These are phyloP conservation scores for Wickerhamomyces sydowiorum DNA, from an alignment of 805 yeast species.

Conservation along the genomic window DNA sequence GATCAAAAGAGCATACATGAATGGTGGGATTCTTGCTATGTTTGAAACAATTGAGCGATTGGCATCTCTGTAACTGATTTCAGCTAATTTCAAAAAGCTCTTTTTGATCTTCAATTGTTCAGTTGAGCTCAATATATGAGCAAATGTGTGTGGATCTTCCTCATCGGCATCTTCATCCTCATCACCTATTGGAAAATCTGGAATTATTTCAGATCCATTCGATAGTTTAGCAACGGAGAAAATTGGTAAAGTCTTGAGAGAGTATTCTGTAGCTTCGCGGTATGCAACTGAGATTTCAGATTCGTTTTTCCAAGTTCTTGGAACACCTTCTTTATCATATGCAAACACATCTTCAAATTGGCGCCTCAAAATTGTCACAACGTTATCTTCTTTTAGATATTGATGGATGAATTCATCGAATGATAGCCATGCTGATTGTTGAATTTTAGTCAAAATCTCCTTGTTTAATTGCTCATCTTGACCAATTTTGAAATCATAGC, in stretches of 20 bases:
- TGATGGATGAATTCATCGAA: constrained; percentile 57
- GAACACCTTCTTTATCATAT: constrained; percentile 78
- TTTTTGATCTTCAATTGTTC: constrained; percentile 52
- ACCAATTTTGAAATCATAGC: constrained; percentile 65
- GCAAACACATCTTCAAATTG: constrained; percentile 78
- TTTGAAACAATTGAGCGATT: constrained; percentile 79
- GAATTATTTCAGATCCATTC: constrained; percentile 51
- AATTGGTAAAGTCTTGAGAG: constrained; percentile 54
- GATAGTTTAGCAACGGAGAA: constrained; percentile 45
- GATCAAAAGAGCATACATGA: too few relatives aligned
- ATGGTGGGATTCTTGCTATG: constrained; percentile 76
- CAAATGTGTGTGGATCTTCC: constrained; percentile 39
- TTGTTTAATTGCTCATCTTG: constrained; percentile 37
- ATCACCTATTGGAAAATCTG: constrained; percentile 43
- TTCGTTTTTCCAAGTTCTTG: constrained; percentile 72
- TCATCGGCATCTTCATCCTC: constrained; percentile 32
- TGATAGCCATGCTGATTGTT: constrained; percentile 57
- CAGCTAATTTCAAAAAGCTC: constrained; percentile 69
- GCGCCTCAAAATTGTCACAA: constrained; percentile 63
- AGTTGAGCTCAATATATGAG: constrained; percentile 48
- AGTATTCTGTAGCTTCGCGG: constrained; percentile 49
- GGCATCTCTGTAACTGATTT: constrained; percentile 78
- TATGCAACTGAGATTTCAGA: constrained; percentile 67
- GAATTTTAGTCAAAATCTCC: constrained; percentile 36
- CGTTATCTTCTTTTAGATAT: constrained; percentile 58